Evolutionary conservation across 495 filamentous ascomycete species (phyloP).

Genomic region (Clavariopsis aquatica): DNA sequence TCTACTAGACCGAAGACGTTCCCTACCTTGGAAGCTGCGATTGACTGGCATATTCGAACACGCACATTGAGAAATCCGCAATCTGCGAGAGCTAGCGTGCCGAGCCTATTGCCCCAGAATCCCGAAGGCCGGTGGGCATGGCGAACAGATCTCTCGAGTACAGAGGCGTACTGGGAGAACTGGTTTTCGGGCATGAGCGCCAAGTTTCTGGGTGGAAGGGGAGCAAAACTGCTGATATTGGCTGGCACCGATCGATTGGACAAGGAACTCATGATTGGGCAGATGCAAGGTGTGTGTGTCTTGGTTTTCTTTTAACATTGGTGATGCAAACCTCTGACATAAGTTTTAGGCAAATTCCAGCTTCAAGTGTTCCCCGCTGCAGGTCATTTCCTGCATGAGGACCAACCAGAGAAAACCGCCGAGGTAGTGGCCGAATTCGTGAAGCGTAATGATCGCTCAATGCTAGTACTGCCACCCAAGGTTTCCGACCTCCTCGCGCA

Average conservation of each 20-base stretch:
- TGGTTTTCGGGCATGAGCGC: constrained; percentile 88
- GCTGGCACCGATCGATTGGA: constrained; percentile 94
- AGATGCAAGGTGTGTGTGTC: constrained; percentile 80
- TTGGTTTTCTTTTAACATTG: not conserved
- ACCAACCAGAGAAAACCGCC: constrained; percentile 85
- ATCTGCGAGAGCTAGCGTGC: constrained; percentile 84
- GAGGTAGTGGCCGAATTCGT: constrained; percentile 79
- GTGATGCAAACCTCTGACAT: constrained; percentile 2
- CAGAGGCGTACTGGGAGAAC: constrained; percentile 88
- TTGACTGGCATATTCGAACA: constrained; percentile 94
- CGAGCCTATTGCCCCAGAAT: constrained; percentile 66
- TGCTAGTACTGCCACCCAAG: constrained; percentile 86
- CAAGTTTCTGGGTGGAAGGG: constrained; percentile 81
- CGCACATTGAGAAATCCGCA: constrained; percentile 80
- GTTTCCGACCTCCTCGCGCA: constrained; percentile 62
- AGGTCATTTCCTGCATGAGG: constrained; percentile 95
- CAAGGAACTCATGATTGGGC: constrained; percentile 92
- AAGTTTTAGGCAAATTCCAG: constrained; percentile 78
- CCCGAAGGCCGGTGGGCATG: constrained; percentile 67
- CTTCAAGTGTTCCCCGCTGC: constrained; percentile 92
- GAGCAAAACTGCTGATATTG: constrained; percentile 86
- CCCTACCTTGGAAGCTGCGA: constrained; percentile 68
- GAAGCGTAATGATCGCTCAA: constrained; percentile 80
- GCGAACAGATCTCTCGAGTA: constrained; percentile 80
- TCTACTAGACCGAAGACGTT: constrained; percentile 81